These are phyloP conservation scores for Fomitopsis palustris DNA, from an alignment of 1,284 basidiomycete genomes.

Conservation along the genomic window DNA sequence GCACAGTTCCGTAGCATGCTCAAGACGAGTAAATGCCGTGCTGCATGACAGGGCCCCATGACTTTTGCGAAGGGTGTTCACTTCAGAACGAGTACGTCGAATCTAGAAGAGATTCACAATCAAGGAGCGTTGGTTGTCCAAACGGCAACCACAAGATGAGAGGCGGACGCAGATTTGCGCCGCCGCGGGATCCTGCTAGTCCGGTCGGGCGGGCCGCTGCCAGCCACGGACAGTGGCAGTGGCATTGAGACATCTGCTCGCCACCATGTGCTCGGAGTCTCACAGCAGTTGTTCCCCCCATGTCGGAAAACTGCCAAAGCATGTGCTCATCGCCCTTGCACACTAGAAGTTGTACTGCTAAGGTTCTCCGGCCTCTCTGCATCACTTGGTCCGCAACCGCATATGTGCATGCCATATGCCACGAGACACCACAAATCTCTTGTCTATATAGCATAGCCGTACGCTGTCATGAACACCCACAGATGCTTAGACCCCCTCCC, in stretches of 20 bases:
- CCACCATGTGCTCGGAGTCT: background rate
- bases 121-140: too few relatives aligned
- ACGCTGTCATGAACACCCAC: background rate
- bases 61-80: too few relatives aligned
- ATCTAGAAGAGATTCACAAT: too few relatives aligned
- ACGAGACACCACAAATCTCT: background rate
- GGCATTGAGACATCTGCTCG: background rate
- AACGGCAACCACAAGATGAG: too few relatives aligned
- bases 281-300: background rate
- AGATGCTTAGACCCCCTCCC: background rate
- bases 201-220: background rate
- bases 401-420: background rate
- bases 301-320: background rate
- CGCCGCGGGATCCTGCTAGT: too few relatives aligned
- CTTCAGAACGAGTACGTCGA: too few relatives aligned
- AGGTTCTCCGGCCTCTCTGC: background rate
- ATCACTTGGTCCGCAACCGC: background rate
- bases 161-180: too few relatives aligned
- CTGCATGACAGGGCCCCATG: too few relatives aligned
- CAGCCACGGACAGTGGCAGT: too few relatives aligned
- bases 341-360: background rate
- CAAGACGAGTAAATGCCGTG: too few relatives aligned
- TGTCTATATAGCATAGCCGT: background rate
- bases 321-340: background rate
- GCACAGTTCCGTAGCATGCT: too few relatives aligned